Conservation (phyloP, 2,329 filamentous ascomycete species). For the Phyllachora maydis region DNA sequence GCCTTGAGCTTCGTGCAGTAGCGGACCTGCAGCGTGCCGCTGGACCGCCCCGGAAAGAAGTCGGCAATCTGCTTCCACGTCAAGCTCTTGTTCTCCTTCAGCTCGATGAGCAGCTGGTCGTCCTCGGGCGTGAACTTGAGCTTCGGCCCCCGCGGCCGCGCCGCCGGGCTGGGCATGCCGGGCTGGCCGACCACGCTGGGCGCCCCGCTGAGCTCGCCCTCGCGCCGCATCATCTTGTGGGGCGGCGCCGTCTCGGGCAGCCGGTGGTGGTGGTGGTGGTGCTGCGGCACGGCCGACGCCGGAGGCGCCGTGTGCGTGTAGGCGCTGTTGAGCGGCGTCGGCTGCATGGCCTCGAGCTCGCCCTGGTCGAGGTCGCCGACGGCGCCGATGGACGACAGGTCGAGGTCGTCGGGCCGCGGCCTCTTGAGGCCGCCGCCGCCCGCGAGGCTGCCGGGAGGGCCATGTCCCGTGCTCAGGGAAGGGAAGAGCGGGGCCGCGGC, state of each 20-base stretch:
- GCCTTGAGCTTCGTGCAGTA: conserved; percentile 93
- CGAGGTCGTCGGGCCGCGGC: conserved; percentile 34
- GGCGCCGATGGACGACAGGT: conserved; percentile 28
- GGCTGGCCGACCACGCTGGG: conserved; percentile 73
- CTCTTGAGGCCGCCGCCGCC: conserved; percentile 23
- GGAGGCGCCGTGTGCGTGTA: conserved; percentile 22
- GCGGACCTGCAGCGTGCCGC: conserved; percentile 76
- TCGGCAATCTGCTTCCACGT: conserved; percentile 97
- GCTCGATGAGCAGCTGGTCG: conserved; percentile 66
- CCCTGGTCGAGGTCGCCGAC: conserved; percentile 30
- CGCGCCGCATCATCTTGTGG: conserved; percentile 43
- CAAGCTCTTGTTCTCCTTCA: conserved; percentile 87
- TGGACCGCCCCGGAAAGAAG: conserved; percentile 81
- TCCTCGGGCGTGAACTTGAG: conserved; percentile 89
- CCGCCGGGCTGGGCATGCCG: conserved; percentile 71
- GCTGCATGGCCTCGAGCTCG: conserved; percentile 33
- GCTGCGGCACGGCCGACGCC: conserved; percentile 29
- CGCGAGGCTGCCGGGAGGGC: no score
- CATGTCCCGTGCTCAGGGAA: conserved; percentile 20
- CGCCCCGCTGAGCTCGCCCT: conserved; percentile 25
- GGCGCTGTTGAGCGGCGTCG: conserved; percentile 26
- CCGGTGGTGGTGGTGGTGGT: conserved; percentile 74
- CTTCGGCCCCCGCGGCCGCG: conserved; percentile 68
- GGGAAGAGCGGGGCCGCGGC: conserved; percentile 31
- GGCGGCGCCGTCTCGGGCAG: conserved; percentile 54